Base-by-base conservation (phyloP, 371 early-diverging fungal species). In the Entomophthora muscae region DNA sequence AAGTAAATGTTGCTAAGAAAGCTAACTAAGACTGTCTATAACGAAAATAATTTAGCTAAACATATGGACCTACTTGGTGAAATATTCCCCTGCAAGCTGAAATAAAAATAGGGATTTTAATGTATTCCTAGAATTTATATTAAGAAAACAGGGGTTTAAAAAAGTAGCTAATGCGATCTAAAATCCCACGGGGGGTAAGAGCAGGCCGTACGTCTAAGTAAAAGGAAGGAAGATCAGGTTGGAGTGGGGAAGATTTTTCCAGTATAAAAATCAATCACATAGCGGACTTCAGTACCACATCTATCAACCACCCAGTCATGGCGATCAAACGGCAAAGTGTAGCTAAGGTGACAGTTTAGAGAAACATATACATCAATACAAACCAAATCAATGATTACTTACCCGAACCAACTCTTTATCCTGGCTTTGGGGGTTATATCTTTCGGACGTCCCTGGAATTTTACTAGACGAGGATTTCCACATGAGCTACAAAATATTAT, bases 181-280 rank as follows among this genome's bases (percentile, higher is more conserved):
- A 70, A 12, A 83, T 65, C 66, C 80, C 80, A 32, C 75, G 76
- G 23, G 75, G 53, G 64, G 86, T 82, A 66, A 89, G 65, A 10
- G 89, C 90, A 27, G 90, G 91, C 52, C 91, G 76, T 22, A 89
- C 86, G 67, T 89, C 91, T 63, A 90, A 69, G 61, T 83, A 81
- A 71, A 89, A 89, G 0, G 82, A 83, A 3, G 90, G 88, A 22
- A 79, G 79, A 57, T 78, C 81, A 28, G 79, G 79, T 23, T 51
- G 52, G 3, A 26, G 64, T 74, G 61, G 71, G 69, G 31, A 88
- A 84, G 53, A 78, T 79, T 32, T 77, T 75, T 23, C 83, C 85
- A 58, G 79, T 75, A 66, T 88, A 88, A 68, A 81, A 88, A 68
- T 88, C 88, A 69, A 88, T 84, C 30, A 88, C 82, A 71, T 88